A percentile compares a stretch with the other conserved stretches of the same genome.
These are phyloP conservation scores for Breviolum minutum DNA, from an alignment of 73 alveolate genomes.

Conservation along the genomic window DNA sequence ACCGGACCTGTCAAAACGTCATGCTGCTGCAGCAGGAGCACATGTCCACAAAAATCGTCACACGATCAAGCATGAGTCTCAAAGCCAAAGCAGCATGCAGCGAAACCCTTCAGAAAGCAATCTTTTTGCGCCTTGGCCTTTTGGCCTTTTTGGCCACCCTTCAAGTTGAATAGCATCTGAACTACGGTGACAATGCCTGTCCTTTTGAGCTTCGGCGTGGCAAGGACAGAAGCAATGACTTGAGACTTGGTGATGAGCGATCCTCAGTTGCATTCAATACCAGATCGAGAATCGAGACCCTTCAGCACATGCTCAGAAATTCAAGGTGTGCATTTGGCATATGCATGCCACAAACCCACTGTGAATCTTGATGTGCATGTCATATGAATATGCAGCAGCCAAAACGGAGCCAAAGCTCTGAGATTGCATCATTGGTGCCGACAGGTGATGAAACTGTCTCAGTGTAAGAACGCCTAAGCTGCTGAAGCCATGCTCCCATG, in stretches of 20 bases:
- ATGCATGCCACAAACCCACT: not conserved
- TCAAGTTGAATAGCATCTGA: too few species aligned
- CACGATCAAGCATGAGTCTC: not conserved
- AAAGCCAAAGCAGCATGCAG: not conserved
- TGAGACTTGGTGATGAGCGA: constrained; percentile 37
- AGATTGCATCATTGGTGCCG: not conserved
- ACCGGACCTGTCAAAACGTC: not conserved
- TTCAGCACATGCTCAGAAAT: not conserved
- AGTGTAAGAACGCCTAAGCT: constrained; percentile 31
- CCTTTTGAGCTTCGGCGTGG: constrained; percentile 33
- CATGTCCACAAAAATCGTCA: not conserved
- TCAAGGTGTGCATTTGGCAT: not conserved
- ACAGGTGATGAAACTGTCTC: not conserved
- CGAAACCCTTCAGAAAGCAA: not conserved
- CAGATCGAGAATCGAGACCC: too few species aligned
- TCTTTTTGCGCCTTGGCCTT: not conserved
- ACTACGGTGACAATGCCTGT: constrained; percentile 3
- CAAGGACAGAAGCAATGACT: constrained; percentile 48
- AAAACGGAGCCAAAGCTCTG: not conserved
- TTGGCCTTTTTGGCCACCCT: not conserved
- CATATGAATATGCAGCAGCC: not conserved
- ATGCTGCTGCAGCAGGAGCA: not conserved
- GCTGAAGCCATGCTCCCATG: not conserved
- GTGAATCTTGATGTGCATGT: not conserved
- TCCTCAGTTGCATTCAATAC: not conserved